These are phyloP conservation scores for Lizonia empirigonia DNA, from an alignment of 2,329 filamentous ascomycete species.

Conservation along the genomic window DNA sequence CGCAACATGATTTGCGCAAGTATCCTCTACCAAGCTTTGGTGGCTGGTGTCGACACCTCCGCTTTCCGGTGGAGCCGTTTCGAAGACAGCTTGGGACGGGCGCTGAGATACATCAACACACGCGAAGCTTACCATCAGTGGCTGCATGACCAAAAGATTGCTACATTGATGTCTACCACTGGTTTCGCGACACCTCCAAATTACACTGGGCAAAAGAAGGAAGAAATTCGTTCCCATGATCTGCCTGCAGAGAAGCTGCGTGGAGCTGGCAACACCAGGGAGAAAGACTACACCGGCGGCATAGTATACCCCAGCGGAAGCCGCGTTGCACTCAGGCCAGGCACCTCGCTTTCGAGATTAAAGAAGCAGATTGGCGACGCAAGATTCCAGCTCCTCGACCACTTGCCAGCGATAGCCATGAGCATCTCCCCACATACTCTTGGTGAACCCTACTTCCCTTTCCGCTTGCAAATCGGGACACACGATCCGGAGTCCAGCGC, in stretches of 20 bases:
- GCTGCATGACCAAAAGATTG: slow-evolving; percentile 1
- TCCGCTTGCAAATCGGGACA: neutral
- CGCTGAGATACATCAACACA: slow-evolving; percentile 10
- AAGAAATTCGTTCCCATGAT: neutral
- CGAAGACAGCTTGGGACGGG: slow-evolving; percentile 3
- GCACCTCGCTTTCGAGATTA: slow-evolving; percentile 2
- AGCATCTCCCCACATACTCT: neutral
- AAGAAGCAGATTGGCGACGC: neutral
- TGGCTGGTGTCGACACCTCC: neutral
- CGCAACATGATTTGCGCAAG: slow-evolving; percentile 21
- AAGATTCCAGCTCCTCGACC: neutral
- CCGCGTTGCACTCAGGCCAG: neutral
- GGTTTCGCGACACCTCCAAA: no score
- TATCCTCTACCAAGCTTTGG: slow-evolving; percentile 14
- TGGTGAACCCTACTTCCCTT: slow-evolving; percentile 2
- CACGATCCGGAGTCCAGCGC: neutral
- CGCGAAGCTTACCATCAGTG: slow-evolving; percentile 11
- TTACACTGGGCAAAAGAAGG: no score
- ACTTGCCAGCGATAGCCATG: neutral
- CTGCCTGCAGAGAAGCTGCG: neutral
- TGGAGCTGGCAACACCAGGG: neutral
- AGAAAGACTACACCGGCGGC: neutral
- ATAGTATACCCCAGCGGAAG: neutral
- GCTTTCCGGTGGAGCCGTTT: slow-evolving; percentile 16
- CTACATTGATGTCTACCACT: neutral